Evolutionary conservation across 2,329 filamentous ascomycete species (phyloP), one percentile per base, ranked within the genome.

Genomic region (Coleophoma cylindrospora): DNA sequence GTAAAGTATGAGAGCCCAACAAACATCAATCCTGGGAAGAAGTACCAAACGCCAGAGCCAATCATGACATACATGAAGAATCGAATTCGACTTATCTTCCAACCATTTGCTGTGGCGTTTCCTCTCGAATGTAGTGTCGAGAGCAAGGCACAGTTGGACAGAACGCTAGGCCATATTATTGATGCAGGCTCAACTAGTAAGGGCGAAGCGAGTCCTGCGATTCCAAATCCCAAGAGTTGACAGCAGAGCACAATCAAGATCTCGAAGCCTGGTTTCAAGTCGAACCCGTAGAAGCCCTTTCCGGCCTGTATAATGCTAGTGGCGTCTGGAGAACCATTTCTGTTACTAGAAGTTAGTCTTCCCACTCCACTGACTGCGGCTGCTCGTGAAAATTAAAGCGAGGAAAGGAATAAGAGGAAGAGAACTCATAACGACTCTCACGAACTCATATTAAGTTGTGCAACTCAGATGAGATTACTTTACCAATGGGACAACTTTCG

Each of bases 11-110:
- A 32, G 75, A 89, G 68, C 49, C 80, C 87, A 51, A 86, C 81
- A n/a, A 81, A 84, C 14, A 89, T 72, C 52, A 79, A 86, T 0
- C 84, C 85, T 0, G 86, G 86, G 33, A 51, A 43, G 43, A 46
- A 51, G 48, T 88, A 81, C 66, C 84, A 87, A 64, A 86, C 87
- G 82, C 6, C 61, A 11, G 34, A 34, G 14, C 45, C 45, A 27
- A 47, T 34, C 21, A 47, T 38, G 11, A 47, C 34, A 22, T 47
- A 47, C 33, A 40, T 47, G 19, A 47, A 47, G 21, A 47, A 47
- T 34, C 45, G 45, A 38, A 40, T 11, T 12, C 45, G 34, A 3
- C 34, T 38, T 19, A 47, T 47, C 14, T 40, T 74, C 60, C 86
- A 87, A 4, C 87, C 86, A 70, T n/a, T 66, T 22, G 68, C 68